Evolutionary conservation across 108 stramenopile genomes (phyloP).

Genomic region (Skeletonema marinoi): DNA sequence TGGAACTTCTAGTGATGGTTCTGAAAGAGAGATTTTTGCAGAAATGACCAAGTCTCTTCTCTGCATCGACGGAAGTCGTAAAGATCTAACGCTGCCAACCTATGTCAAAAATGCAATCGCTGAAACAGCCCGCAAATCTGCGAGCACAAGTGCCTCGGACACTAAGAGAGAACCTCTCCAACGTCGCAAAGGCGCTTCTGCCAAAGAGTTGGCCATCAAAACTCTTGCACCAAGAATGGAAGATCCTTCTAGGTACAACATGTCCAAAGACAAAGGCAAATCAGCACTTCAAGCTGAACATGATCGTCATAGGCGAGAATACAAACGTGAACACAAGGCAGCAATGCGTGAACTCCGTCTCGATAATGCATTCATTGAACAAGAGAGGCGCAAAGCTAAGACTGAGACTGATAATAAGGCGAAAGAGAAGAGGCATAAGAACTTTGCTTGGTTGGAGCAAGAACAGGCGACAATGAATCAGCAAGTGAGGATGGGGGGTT

Average conservation of each 20-base stretch:
- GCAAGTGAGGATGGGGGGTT: constrained; percentile 86
- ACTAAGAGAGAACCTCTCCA: constrained; percentile 52
- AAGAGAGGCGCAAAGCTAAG: constrained; percentile 78
- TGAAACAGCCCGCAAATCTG: constrained; percentile 41
- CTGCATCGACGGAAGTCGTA: constrained; percentile 52
- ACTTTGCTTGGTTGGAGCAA: constrained; percentile 90
- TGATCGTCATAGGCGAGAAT: constrained; percentile 89
- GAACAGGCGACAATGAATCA: constrained; percentile 93
- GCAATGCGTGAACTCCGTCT: constrained; percentile 89
- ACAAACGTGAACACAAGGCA: constrained; percentile 96
- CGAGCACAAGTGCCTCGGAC: constrained; percentile 33
- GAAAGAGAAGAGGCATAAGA: constrained; percentile 80
- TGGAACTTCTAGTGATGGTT: constrained; percentile 42
- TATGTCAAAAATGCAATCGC: constrained; percentile 46
- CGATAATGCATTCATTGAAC: constrained; percentile 85
- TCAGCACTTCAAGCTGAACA: constrained; percentile 78
- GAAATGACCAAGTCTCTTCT: constrained; percentile 63
- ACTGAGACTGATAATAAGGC: constrained; percentile 59
- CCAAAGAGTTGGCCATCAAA: constrained; percentile 62
- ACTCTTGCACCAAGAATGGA: constrained; percentile 90
- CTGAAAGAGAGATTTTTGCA: constrained; percentile 63
- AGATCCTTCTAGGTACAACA: constrained; percentile 80
- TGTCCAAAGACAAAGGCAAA: constrained; percentile 93
- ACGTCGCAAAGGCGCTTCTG: constrained; percentile 52
- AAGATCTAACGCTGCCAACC: constrained; percentile 48